Conservation (phyloP, 2,329 filamentous ascomycete species). For the Trichoderma sp. region DNA sequence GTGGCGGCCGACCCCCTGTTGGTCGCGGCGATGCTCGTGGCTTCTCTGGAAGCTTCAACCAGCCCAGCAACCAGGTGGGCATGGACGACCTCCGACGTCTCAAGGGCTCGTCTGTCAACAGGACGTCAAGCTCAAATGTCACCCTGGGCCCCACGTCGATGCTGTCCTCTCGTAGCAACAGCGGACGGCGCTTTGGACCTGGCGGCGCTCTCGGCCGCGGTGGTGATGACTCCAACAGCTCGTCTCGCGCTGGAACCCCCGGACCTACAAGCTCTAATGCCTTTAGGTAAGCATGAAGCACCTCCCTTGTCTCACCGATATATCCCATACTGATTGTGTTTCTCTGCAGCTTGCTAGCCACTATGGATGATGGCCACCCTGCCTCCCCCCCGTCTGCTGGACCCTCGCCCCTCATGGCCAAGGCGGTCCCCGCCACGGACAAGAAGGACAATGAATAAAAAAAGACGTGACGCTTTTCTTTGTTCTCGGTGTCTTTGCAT, state of each 20-base stretch:
- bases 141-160: constrained; percentile 81
- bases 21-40: constrained; percentile 87
- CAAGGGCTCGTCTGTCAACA: constrained; percentile 60
- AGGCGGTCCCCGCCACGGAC: constrained; percentile 59
- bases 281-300: constrained; percentile 72
- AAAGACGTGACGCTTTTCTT: constrained; percentile 34
- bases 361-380: constrained; percentile 64
- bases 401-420: constrained; percentile 66
- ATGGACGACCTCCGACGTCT: constrained; percentile 91
- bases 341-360: constrained; percentile 56
- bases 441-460: constrained; percentile 56
- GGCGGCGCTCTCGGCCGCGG: constrained; percentile 71
- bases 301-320: neutral
- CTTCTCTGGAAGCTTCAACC: constrained; percentile 72
- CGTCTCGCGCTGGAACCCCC: constrained; percentile 87
- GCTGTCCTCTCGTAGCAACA: constrained; percentile 88
- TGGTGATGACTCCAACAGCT: constrained; percentile 82
- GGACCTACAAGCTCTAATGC: constrained; percentile 76
- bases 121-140: constrained; percentile 63
- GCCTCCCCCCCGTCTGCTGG: constrained; percentile 71
- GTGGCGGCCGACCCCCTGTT: constrained; percentile 68
- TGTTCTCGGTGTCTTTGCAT: constrained; percentile 48
- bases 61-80: constrained; percentile 81
- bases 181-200: constrained; percentile 78
- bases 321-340: neutral